Evolutionary conservation across 768 basidiomycete species (phyloP).

Genomic region (Boletus speciosus): DNA sequence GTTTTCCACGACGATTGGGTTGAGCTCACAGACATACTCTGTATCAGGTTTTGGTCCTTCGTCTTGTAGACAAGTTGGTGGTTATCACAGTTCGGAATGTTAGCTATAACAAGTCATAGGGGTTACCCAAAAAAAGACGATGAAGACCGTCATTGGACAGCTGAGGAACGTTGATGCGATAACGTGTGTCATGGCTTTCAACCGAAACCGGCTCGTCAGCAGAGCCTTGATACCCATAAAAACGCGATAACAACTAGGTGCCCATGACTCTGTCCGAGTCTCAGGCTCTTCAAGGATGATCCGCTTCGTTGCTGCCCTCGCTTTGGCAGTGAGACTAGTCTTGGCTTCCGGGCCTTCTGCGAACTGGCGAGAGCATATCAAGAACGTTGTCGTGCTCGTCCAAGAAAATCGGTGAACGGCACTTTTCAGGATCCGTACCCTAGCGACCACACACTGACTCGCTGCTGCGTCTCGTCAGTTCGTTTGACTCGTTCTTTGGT

Average conservation of each 20-base stretch:
- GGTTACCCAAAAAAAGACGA: background rate
- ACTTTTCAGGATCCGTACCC: background rate
- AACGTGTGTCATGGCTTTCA: background rate
- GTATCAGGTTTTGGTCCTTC: too few species aligned
- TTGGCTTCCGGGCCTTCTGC: background rate
- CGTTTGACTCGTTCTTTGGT: constrained; percentile 27
- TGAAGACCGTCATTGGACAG: constrained; percentile 6
- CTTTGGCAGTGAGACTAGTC: background rate
- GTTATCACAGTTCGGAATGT: too few species aligned
- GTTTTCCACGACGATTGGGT: too few species aligned
- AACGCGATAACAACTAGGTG: background rate
- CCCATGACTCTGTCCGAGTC: background rate
- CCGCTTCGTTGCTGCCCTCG: constrained; percentile 1
- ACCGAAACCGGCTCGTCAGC: background rate
- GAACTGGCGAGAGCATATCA: constrained; percentile 23
- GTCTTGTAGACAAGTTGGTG: too few species aligned
- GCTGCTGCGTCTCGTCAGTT: constrained; percentile 2
- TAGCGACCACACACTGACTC: background rate
- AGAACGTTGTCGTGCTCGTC: constrained; percentile 26
- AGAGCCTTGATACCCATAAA: constrained; percentile 8
- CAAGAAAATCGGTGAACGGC: constrained; percentile 24
- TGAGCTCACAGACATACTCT: too few species aligned
- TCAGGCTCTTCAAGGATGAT: constrained; percentile 9
- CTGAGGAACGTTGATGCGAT: constrained; percentile 11
- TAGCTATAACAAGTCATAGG: background rate